phyloP scores from a whole-genome alignment of 139 green algal species.

The Asterochloris sp. region DNA sequence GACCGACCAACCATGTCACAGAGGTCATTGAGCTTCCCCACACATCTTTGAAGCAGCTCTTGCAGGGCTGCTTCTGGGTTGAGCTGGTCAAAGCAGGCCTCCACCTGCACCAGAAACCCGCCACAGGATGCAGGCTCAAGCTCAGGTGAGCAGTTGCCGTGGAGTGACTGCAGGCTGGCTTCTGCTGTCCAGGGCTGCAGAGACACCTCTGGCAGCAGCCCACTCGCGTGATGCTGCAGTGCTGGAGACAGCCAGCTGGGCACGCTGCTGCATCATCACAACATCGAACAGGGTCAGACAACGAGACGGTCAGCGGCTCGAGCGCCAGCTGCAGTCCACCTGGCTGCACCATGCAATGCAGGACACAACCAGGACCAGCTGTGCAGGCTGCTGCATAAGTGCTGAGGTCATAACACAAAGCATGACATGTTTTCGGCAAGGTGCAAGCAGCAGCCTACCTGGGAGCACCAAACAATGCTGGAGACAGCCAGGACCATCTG shows the following conservation, averaged over 20 bases:
- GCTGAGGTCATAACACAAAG: no score
- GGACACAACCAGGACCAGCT: conserved; percentile 55
- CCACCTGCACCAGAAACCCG: conserved; percentile 1
- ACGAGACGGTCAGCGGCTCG: no score
- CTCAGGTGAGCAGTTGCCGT: no score
- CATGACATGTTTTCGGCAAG: no score
- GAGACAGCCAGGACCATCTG: conserved; percentile 60
- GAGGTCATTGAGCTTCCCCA: conserved; percentile 14
- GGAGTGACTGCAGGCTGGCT: no score
- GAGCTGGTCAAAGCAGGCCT: conserved; percentile 3
- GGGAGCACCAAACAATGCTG: conserved; percentile 45
- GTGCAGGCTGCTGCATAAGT: conserved; percentile 61
- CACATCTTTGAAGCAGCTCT: neutral
- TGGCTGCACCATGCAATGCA: conserved; percentile 44
- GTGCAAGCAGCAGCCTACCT: conserved; percentile 1
- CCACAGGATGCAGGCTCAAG: no score
- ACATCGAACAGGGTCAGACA: no score
- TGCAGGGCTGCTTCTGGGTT: neutral
- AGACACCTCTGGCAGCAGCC: no score
- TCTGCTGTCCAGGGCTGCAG: neutral
- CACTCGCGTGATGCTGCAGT: no score
- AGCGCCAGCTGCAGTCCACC: neutral
- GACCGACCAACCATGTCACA: neutral
- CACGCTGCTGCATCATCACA: no score
- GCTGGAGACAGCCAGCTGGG: no score